phyloP scores from a whole-genome alignment of 1,284 basidiomycete genomes.

The Puccinia brachypodii region DNA sequence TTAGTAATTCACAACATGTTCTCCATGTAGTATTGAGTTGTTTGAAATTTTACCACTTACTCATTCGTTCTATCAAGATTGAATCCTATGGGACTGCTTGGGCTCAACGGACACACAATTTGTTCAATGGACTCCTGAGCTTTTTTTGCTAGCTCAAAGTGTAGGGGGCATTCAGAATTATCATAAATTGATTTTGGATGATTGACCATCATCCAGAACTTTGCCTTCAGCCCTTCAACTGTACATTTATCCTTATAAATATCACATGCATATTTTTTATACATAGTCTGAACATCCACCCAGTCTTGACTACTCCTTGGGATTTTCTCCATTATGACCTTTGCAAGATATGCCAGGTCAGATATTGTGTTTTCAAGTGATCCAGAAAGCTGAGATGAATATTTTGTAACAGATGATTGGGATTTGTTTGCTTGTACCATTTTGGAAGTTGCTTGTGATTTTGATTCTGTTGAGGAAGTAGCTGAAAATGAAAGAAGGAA shows the following conservation, averaged over 20 bases:
- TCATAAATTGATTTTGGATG: neutral
- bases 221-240: neutral
- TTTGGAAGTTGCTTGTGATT: neutral
- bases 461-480: neutral
- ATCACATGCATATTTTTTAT: neutral
- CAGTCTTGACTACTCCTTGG: neutral
- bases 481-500: neutral
- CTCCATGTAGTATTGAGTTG: too few relatives aligned
- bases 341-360: neutral
- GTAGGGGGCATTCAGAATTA: neutral
- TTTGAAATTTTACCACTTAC: too few relatives aligned
- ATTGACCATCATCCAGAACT: neutral
- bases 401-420: neutral
- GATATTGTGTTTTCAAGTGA: neutral
- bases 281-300: neutral
- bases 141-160: neutral
- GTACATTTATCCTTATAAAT: neutral
- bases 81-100: neutral
- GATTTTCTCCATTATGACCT: neutral
- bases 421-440: neutral
- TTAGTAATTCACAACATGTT: too few relatives aligned
- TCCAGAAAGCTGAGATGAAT: neutral
- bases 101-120: neutral
- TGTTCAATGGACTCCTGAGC: neutral
- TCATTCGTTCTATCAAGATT: neutral